A percentile compares a stretch with the other conserved stretches of the same genome.
Evolutionary conservation across 306 rosid genomes (phyloP).

Genomic region (Ammopiptanthus mongolicus): DNA sequence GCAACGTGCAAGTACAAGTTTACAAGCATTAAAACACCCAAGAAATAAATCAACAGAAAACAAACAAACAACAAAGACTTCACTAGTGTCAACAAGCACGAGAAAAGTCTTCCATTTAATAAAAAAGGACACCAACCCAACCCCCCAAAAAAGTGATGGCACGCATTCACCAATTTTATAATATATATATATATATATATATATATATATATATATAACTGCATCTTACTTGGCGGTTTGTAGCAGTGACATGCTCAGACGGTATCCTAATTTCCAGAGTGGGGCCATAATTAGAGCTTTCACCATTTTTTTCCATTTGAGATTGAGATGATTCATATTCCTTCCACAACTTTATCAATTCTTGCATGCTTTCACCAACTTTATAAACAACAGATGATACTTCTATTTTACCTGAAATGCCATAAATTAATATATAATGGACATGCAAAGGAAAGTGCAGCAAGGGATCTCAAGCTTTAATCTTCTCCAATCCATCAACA

Average conservation of each 20-base stretch:
- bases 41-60: background rate
- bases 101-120: background rate
- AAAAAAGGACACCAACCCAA: constrained; percentile 1
- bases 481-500: background rate
- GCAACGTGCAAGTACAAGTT: background rate
- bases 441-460: constrained; percentile 15
- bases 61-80: background rate
- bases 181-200: too few relatives aligned
- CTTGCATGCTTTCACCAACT: constrained; percentile 99
- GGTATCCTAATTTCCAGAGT: constrained; percentile 88
- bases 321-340: constrained; percentile 60
- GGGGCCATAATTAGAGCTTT: constrained; percentile 62
- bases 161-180: background rate
- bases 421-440: constrained; percentile 21
- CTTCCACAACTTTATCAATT: constrained; percentile 81
- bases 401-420: constrained; percentile 72
- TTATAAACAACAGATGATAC: constrained; percentile 73
- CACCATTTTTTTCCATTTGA: constrained; percentile 57
- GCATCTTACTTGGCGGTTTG: constrained; percentile 88
- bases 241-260: constrained; percentile 83
- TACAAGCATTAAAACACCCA: background rate
- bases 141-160: background rate
- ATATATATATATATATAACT: background rate
- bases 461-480: background rate
- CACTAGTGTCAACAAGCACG: background rate